Evolutionary conservation across 768 basidiomycete species (phyloP).

Genomic region (Naematelia aurantialba): DNA sequence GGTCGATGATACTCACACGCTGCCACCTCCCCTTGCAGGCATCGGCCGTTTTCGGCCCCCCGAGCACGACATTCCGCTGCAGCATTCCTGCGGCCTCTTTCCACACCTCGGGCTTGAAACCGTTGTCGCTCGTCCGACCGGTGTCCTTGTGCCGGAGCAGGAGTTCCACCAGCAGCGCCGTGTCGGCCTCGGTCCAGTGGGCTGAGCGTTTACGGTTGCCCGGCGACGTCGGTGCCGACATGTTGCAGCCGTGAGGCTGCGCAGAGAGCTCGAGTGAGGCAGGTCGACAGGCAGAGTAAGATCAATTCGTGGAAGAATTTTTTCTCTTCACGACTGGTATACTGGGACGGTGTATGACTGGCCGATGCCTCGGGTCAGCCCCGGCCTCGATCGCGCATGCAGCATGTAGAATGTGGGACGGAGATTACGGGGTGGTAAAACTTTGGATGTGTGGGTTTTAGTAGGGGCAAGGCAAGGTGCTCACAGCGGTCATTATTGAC

Average conservation of each 20-base stretch:
- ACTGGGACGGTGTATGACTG: too few species aligned
- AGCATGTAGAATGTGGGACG: too few species aligned
- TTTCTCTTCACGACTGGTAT: too few species aligned
- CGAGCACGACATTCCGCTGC: constrained; percentile 19
- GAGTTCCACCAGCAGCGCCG: constrained; percentile 26
- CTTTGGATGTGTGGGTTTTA: too few species aligned
- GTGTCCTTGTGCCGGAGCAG: constrained; percentile 28
- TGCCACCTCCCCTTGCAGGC: constrained; percentile 45
- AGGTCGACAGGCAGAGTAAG: too few species aligned
- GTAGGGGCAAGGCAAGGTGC: too few species aligned
- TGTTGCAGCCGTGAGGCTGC: background rate
- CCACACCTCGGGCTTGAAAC: constrained; percentile 42
- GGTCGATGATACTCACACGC: constrained; percentile 16
- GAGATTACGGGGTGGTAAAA: too few species aligned
- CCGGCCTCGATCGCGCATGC: too few species aligned
- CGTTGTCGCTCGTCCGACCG: constrained; percentile 38
- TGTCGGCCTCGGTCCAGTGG: constrained; percentile 38
- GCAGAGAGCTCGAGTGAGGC: too few species aligned
- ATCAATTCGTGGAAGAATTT: too few species aligned
- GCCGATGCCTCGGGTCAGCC: too few species aligned
- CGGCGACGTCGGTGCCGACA: background rate
- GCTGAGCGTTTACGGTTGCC: constrained; percentile 34
- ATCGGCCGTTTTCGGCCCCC: constrained; percentile 42
- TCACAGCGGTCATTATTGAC: too few species aligned
- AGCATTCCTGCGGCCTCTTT: constrained; percentile 20